These are phyloP conservation scores for Orbilia ellipsospora DNA, from an alignment of 2,329 filamentous ascomycete genomes.

Conservation along the genomic window DNA sequence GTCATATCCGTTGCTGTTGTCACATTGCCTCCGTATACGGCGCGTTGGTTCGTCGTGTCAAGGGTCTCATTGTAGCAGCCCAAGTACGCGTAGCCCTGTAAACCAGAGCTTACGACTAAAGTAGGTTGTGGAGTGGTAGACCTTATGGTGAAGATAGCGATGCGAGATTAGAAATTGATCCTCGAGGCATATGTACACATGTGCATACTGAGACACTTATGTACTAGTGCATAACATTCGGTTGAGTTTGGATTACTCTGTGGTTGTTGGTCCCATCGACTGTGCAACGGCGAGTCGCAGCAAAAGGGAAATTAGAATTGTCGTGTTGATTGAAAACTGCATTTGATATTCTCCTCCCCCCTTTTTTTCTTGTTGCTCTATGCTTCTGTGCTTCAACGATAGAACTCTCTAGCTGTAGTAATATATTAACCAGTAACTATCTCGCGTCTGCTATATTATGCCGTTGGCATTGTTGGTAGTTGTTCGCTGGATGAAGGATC, in stretches of 20 bases:
- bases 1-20: slow-evolving; percentile 67
- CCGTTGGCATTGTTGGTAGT: too few species aligned
- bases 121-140: slow-evolving; percentile 8
- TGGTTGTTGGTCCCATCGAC: background rate
- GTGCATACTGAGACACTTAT: too few species aligned
- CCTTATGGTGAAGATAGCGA: slow-evolving; percentile 11
- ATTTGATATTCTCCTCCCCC: background rate
- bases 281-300: slow-evolving; percentile 32
- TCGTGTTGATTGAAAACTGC: background rate
- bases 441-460: too few species aligned
- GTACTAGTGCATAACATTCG: too few species aligned
- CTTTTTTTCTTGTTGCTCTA: too few species aligned
- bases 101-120: slow-evolving; percentile 22
- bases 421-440: too few species aligned
- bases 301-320: slow-evolving; percentile 22
- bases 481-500: too few species aligned
- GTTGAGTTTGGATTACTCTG: slow-evolving; percentile 19
- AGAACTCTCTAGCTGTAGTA: too few species aligned
- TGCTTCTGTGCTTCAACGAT: too few species aligned
- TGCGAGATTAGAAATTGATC: background rate
- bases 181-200: background rate
- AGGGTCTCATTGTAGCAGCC: slow-evolving; percentile 72
- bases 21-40: slow-evolving; percentile 65
- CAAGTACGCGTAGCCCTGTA: slow-evolving; percentile 65
- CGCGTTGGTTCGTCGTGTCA: slow-evolving; percentile 64